A percentile compares a stretch with the other conserved stretches of the same genome.
Conservation (phyloP, 2,329 filamentous ascomycete genomes). For the Lasiodiplodia sp. region DNA sequence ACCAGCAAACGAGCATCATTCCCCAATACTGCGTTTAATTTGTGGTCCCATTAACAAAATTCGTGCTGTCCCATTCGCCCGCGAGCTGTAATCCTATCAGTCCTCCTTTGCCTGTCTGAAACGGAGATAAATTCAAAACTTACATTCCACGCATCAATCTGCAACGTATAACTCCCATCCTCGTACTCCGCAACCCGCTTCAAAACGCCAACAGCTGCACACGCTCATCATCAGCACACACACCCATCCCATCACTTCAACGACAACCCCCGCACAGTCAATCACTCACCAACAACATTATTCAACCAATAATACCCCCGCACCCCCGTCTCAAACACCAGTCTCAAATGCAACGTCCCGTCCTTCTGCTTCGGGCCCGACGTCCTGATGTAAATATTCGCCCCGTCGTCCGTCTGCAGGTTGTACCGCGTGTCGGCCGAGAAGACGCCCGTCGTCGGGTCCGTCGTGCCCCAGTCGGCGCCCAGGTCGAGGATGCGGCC, state of each 20-base stretch:
- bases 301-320: constrained; percentile 48
- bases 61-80: not conserved
- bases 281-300: constrained; percentile 40
- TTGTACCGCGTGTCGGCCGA: constrained; percentile 48
- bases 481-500: constrained; percentile 45
- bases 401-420: constrained; percentile 45
- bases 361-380: constrained; percentile 39
- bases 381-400: constrained; percentile 45
- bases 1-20: not conserved
- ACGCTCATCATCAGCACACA: not conserved
- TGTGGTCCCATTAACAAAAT: not conserved
- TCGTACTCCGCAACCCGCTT: constrained; percentile 25
- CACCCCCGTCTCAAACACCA: constrained; percentile 45
- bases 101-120: not conserved
- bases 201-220: not conserved
- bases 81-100: not conserved
- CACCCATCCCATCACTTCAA: not conserved
- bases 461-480: constrained; percentile 48
- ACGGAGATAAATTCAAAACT: not conserved
- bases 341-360: constrained; percentile 42
- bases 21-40: not conserved
- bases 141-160: constrained; percentile 33
- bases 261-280: not conserved
- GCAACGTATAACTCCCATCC: constrained; percentile 30
- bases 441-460: constrained; percentile 40